Percentiles rank a stretch among this genome's conserved stretches.
Evolutionary conservation across 441 rosid genomes (phyloP).

Genomic region (Erodium moschatum): DNA sequence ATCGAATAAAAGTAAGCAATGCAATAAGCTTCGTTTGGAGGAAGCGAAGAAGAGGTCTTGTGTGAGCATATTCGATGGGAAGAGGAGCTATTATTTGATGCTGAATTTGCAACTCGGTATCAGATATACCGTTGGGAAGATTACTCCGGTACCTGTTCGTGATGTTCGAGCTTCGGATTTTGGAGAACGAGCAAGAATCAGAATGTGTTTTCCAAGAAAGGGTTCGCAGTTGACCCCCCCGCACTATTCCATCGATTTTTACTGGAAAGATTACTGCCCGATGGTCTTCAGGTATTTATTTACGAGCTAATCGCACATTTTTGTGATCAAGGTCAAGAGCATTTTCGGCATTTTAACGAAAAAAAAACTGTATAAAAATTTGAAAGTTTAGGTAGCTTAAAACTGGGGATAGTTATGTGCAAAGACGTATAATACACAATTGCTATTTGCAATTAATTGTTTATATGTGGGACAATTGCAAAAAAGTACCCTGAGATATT

Average conservation of each 20-base stretch:
- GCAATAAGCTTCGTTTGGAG: conserved; percentile 35
- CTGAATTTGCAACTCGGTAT: conserved; percentile 94
- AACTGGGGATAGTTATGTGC: too few species aligned
- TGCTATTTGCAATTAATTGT: too few species aligned
- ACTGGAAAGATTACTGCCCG: conserved; percentile 97
- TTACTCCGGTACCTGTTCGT: conserved; percentile 81
- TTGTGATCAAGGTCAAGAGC: too few species aligned
- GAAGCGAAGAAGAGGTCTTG: conserved; percentile 42
- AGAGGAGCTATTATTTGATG: conserved; percentile 59
- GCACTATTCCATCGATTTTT: conserved; percentile 72
- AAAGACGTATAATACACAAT: too few species aligned
- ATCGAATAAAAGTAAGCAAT: conserved; percentile 36
- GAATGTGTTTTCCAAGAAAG: conserved; percentile 74
- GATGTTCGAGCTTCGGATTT: conserved; percentile 89
- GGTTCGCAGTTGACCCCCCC: conserved; percentile 94
- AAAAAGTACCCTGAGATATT: too few species aligned
- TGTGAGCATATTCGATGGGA: conserved; percentile 36
- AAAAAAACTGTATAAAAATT: too few species aligned
- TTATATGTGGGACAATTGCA: neutral
- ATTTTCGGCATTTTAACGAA: too few species aligned
- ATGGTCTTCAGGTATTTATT: conserved; percentile 85
- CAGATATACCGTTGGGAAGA: conserved; percentile 95
- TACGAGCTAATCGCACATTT: too few species aligned
- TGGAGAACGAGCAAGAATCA: conserved; percentile 78
- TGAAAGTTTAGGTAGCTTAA: too few species aligned